These are phyloP conservation scores for Globisporangium echinulatum DNA, from an alignment of 352 stramenopile genomes.

Conservation along the genomic window DNA sequence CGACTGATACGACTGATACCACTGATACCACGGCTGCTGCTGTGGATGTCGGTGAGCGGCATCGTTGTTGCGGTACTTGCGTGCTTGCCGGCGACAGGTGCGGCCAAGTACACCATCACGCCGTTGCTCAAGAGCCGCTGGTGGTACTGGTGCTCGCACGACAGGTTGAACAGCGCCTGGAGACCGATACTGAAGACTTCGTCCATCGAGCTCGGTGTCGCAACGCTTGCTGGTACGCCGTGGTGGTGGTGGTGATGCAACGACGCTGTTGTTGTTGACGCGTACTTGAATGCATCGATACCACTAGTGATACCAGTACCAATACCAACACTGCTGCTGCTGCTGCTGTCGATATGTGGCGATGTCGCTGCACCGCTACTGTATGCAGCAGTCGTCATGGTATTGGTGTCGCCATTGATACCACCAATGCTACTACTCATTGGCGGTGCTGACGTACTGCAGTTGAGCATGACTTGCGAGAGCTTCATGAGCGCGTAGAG, in stretches of 20 bases:
- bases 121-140: conserved; percentile 64
- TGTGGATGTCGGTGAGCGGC: background rate
- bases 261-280: background rate
- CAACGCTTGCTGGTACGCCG: background rate
- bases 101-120: conserved; percentile 59
- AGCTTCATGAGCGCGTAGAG: conserved; percentile 80
- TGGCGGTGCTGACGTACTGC: conserved; percentile 5
- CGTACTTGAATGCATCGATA: background rate
- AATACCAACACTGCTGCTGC: background rate
- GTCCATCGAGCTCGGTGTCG: conserved; percentile 19
- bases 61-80: background rate
- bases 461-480: conserved; percentile 44
- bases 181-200: conserved; percentile 68
- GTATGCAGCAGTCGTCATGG: no score
- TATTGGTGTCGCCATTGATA: background rate
- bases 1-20: no score
- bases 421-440: background rate
- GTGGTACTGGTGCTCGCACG: conserved; percentile 62
- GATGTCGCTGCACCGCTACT: background rate
- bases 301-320: background rate
- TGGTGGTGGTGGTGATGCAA: background rate
- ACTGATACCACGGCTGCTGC: background rate
- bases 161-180: conserved; percentile 74
- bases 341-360: background rate
- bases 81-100: conserved; percentile 32